Conservation (phyloP, 2,329 filamentous ascomycete species). For the Colletotrichum simmondsii region DNA sequence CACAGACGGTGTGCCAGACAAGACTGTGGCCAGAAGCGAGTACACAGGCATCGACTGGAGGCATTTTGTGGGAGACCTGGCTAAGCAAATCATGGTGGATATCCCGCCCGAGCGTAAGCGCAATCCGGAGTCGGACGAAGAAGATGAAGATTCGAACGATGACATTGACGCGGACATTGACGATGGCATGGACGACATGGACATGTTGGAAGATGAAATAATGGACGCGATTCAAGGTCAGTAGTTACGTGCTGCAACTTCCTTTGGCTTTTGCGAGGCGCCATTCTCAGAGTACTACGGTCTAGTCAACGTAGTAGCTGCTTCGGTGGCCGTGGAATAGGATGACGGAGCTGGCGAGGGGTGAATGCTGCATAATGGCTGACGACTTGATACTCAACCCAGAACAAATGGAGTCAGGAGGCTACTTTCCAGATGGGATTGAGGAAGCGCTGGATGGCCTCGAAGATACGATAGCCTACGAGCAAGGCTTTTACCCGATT, state of each 20-base stretch:
- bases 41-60: constrained; percentile 50
- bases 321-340: neutral
- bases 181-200: neutral
- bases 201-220: constrained; percentile 19
- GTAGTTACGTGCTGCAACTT: neutral
- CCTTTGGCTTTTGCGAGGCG: neutral
- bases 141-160: neutral
- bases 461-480: constrained; percentile 15
- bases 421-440: constrained; percentile 19
- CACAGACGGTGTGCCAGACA: neutral
- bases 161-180: neutral
- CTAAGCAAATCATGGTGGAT: constrained; percentile 26
- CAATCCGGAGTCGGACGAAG: neutral
- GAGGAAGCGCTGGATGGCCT: constrained; percentile 7
- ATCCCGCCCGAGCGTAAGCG: constrained; percentile 14
- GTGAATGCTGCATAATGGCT: neutral
- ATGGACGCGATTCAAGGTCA: constrained; percentile 16
- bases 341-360: constrained; percentile 4
- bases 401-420: constrained; percentile 17
- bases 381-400: neutral
- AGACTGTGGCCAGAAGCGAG: constrained; percentile 21
- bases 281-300: neutral
- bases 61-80: constrained; percentile 46
- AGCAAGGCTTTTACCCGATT: neutral
- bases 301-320: neutral